Evolutionary conservation across 2,329 filamentous ascomycete species (phyloP), one percentile per base, ranked within the genome.

Genomic region (Ustulina deusta): DNA sequence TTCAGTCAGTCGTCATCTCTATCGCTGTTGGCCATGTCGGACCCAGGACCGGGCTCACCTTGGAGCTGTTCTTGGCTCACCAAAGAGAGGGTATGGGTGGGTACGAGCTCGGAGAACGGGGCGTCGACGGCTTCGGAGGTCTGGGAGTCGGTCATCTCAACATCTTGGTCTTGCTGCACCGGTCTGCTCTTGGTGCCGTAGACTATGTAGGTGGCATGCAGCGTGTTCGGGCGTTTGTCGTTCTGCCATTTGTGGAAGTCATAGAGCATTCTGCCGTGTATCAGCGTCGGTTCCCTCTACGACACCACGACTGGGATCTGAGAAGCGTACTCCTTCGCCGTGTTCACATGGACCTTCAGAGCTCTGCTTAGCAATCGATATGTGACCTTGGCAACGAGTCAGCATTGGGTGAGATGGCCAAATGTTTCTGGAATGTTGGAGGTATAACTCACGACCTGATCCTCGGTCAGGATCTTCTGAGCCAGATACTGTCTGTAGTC

Each of bases 161-260:
- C 87, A 60, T 92, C 90, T n/a, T 83, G 87, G 73, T 91, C 85
- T 40, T 84, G 81, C 27, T 79, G 72, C 15, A 80, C 78, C 20
- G 77, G 76, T 6, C 75, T 74, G 61, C 80, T 84, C 74, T 88
- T 91, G 25, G 83, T 87, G 44, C 95, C 96, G 58, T 90, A 91
- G 52, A 99, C 78, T 56, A 97, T 83, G 80, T 97, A 99, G n/a
- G 94, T 97, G 51, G 95, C 96, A 81, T 97, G 89, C n/a, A 97
- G 84, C 29, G 89, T 90, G 25, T 89, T 87, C 0, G 91, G 85
- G 68, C 89, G 91, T 79, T 91, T 93, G 62, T 83, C 85, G 79
- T 94, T 97, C 77, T 97, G 92, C 64, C 85, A 87, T 69, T 86
- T 85, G 78, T 97, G 89, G 73, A 97, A 98, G 36, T 97, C 92